Percentiles rank a stretch among this genome's conserved stretches.
Conservation (phyloP, 768 basidiomycete species). For the Gloeophyllum trabeum region DNA sequence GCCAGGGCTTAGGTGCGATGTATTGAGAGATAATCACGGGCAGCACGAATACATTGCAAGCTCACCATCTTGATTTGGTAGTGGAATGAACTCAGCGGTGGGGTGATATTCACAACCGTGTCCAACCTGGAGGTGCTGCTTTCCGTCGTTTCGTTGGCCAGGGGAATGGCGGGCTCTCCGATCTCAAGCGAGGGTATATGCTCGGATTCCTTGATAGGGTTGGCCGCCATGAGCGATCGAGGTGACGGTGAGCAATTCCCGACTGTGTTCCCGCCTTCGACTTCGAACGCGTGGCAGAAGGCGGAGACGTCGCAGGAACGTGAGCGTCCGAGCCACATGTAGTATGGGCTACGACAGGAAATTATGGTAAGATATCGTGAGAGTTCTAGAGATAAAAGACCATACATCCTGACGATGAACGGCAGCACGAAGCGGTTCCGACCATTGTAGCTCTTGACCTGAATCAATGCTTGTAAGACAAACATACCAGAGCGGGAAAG, state of each 20-base stretch:
- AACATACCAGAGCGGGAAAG: neutral
- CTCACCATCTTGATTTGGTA: constrained; percentile 42
- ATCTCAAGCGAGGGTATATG: constrained; percentile 28
- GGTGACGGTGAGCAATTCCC: constrained; percentile 28
- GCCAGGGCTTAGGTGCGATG: constrained; percentile 33
- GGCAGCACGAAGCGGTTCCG: constrained; percentile 64
- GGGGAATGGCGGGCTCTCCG: constrained; percentile 22
- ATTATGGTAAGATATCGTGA: constrained; percentile 5
- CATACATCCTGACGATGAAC: constrained; percentile 49
- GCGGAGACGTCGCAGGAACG: constrained; percentile 47
- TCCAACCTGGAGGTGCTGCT: constrained; percentile 11
- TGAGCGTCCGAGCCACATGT: constrained; percentile 67
- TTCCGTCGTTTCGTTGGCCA: too few species aligned
- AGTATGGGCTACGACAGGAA: constrained; percentile 38
- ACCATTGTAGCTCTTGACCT: constrained; percentile 61
- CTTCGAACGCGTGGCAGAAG: constrained; percentile 47
- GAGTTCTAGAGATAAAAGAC: constrained; percentile 4
- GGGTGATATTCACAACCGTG: constrained; percentile 34
- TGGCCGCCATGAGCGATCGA: constrained; percentile 9
- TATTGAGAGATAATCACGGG: constrained; percentile 4
- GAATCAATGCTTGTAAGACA: neutral
- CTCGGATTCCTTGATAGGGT: constrained; percentile 25
- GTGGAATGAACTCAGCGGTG: constrained; percentile 52
- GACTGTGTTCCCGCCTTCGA: constrained; percentile 48
- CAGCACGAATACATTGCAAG: too few species aligned